phyloP scores from a whole-genome alignment of 257 asterid species.

The Plantago ovata region DNA sequence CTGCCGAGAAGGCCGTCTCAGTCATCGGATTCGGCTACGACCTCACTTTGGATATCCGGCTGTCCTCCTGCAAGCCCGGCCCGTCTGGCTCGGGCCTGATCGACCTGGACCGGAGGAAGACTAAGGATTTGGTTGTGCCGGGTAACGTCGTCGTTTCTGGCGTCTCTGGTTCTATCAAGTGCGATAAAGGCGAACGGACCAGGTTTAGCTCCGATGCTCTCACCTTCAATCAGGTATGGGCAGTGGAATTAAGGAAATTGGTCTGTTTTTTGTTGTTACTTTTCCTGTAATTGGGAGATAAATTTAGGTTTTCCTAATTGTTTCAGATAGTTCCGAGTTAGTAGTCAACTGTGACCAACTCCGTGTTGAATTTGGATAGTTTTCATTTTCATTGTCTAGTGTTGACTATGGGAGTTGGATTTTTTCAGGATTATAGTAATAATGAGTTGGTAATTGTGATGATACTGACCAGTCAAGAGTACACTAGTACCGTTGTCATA shows the following conservation, averaged over 20 bases:
- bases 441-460: too few species aligned
- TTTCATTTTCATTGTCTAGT: constrained; percentile 11
- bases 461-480: too few species aligned
- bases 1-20: constrained; percentile 88
- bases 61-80: constrained; percentile 77
- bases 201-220: constrained; percentile 88
- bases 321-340: constrained; percentile 16
- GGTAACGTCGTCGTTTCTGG: constrained; percentile 65
- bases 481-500: too few species aligned
- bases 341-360: constrained; percentile 29
- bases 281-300: neutral
- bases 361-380: constrained; percentile 31
- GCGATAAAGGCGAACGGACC: constrained; percentile 96
- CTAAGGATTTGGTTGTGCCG: constrained; percentile 62
- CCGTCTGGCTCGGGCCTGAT: constrained; percentile 61
- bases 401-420: neutral
- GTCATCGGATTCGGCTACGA: constrained; percentile 90
- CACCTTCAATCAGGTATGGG: constrained; percentile 64
- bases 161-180: constrained; percentile 69
- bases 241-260: neutral
- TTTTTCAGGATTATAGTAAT: too few species aligned
- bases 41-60: constrained; percentile 62
- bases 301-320: neutral
- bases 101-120: constrained; percentile 50
- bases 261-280: neutral